Percentiles rank a stretch among this genome's conserved stretches.
Conservation (phyloP, 176 grass and related monocot genomes). For the Lolium perenne region DNA sequence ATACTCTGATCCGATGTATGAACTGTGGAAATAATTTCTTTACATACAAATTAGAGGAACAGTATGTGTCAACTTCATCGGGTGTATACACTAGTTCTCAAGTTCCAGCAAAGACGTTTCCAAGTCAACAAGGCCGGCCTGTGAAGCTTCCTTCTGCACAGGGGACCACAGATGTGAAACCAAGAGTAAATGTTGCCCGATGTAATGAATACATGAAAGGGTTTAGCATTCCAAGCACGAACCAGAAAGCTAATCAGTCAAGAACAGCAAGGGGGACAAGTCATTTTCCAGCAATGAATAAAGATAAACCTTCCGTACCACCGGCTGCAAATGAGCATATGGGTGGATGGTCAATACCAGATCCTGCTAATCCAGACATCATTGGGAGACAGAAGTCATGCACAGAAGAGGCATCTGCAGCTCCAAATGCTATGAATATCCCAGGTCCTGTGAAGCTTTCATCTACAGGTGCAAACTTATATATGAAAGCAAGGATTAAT, state of each 20-base stretch:
- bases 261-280: constrained; percentile 37
- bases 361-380: constrained; percentile 30
- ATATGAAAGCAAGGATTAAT: constrained; percentile 37
- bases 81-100: constrained; percentile 46
- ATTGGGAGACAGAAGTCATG: constrained; percentile 27
- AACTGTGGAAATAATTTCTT: constrained; percentile 62
- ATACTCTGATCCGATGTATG: constrained; percentile 55
- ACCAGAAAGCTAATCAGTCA: constrained; percentile 44
- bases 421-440: constrained; percentile 29
- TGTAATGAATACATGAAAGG: constrained; percentile 32
- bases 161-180: constrained; percentile 26
- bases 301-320: constrained; percentile 43
- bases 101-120: constrained; percentile 47
- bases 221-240: constrained; percentile 32
- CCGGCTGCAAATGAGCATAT: constrained; percentile 23
- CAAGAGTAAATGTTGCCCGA: constrained; percentile 41
- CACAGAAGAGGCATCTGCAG: constrained; percentile 30
- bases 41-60: constrained; percentile 55
- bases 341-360: constrained; percentile 22
- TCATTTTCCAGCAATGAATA: constrained; percentile 38
- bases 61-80: constrained; percentile 36
- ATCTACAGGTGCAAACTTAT: constrained; percentile 27
- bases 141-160: constrained; percentile 46
- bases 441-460: constrained; percentile 40
- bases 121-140: constrained; percentile 40